Percentiles rank a stretch among this genome's conserved stretches.
Evolutionary conservation across 2,329 filamentous ascomycete species (phyloP).

Genomic region (Scytalidium lignicola): DNA sequence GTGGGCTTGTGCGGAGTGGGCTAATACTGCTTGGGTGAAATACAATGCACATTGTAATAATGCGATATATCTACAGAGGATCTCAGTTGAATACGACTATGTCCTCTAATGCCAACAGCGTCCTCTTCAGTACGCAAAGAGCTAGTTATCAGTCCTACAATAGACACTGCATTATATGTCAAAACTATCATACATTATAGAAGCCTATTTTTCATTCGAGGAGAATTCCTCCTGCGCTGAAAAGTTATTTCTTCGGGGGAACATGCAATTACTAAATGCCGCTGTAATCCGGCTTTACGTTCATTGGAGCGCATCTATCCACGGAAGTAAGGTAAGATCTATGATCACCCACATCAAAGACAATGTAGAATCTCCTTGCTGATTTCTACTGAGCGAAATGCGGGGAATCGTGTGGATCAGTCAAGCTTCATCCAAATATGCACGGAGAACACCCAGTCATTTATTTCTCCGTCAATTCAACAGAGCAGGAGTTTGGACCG

Average conservation of each 20-base stretch:
- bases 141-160: no score
- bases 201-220: background rate
- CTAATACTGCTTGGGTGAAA: no score
- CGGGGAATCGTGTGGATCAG: background rate
- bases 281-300: slow-evolving; percentile 1
- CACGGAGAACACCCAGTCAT: background rate
- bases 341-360: background rate
- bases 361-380: background rate
- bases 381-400: background rate
- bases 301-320: slow-evolving; percentile 14
- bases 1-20: no score
- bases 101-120: no score
- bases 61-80: no score
- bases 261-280: background rate
- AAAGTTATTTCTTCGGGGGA: slow-evolving; percentile 2
- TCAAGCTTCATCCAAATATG: background rate
- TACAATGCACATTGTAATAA: no score
- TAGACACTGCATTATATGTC: background rate
- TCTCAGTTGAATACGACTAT: no score
- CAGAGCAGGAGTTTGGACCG: no score
- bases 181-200: background rate
- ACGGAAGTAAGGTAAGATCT: background rate
- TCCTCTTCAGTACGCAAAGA: no score
- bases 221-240: background rate
- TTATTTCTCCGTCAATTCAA: no score